Conservation (phyloP, 1,284 basidiomycete species). For the Rhodotorula sp. region DNA sequence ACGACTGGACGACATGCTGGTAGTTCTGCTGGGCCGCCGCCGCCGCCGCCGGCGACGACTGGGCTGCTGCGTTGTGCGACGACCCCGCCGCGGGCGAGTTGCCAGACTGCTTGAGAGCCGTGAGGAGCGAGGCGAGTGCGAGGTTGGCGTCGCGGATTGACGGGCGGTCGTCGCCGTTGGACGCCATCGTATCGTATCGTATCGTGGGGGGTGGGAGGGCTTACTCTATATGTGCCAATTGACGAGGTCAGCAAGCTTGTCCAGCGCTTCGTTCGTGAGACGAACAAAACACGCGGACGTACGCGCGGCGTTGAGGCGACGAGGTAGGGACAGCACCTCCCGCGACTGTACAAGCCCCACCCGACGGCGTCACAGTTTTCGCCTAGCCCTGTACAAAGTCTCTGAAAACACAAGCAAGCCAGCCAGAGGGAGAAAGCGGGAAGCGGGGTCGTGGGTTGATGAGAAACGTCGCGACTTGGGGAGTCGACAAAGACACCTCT, state of each 20-base stretch:
- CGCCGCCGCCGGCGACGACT: neutral
- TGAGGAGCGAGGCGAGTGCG: conserved; percentile 11
- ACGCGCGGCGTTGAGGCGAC: neutral
- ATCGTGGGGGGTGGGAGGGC: too few species aligned
- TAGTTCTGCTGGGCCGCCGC: neutral
- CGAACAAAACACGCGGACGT: neutral
- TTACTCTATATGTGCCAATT: too few species aligned
- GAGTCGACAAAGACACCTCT: too few species aligned
- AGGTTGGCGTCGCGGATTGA: conserved; percentile 1
- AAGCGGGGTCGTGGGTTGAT: too few species aligned
- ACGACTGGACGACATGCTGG: neutral
- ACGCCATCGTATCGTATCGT: too few species aligned
- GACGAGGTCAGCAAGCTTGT: neutral
- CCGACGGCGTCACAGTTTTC: too few species aligned
- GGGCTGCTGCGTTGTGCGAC: neutral
- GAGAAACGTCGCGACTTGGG: too few species aligned
- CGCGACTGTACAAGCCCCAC: too few species aligned
- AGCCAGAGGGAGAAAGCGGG: too few species aligned
- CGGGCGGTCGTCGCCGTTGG: neutral
- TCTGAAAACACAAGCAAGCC: too few species aligned
- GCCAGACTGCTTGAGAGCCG: conserved; percentile 1
- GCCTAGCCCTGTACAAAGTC: too few species aligned
- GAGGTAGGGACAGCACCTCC: too few species aligned
- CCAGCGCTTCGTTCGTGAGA: neutral
- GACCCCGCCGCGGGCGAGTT: neutral